Base-by-base conservation (phyloP, 495 filamentous ascomycete genomes). In the Viridothelium virens region DNA sequence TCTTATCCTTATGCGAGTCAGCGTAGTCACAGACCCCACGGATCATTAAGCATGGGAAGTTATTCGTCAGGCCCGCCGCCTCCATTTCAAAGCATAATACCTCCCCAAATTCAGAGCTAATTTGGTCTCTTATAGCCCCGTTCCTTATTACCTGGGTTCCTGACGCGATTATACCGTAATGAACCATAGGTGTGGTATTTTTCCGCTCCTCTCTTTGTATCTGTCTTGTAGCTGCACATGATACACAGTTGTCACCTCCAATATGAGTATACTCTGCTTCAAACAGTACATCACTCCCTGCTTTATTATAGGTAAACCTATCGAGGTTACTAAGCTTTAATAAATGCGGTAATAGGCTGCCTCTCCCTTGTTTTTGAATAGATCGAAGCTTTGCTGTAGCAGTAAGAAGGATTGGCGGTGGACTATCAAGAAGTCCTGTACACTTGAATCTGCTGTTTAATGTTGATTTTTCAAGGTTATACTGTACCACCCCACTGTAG, bases 91-190 rank as follows among this genome's bases (percentile, higher is more conserved):
- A 70, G 64, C 72, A 74, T 12, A 74, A 48, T 18, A 65, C 63
- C 3, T 18, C 31, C 11, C 61, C 64, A 14, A 38, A 47, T 63
- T 63, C 18, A 14, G 34, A 38, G 46, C 61, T 62, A 25, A 72
- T 36, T 14, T 47, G 16, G 62, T 69, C 71, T 64, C 67, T 61
- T 14, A 53, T 53, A n/a, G 25, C 16, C 14, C 56, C 74, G 66
- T 77, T 62, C 39, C 71, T 74, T n/a, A 79, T 72, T 0, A 79
- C 68, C 18, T 66, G 53, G 14, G 77, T 70, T 2, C 72, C 77
- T 10, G 77, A 79, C 7, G 77, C 78, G 66, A 80, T 77, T n/a
- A 63, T 68, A 14, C 78, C 78, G 39, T 72, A 67, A 61, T 80
- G 76, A 38, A 80, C 63, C 5, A 10, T 38, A 16, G 69, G 66